These are phyloP conservation scores for Phytopythium kandeliae DNA, from an alignment of 352 stramenopile genomes.

Conservation along the genomic window DNA sequence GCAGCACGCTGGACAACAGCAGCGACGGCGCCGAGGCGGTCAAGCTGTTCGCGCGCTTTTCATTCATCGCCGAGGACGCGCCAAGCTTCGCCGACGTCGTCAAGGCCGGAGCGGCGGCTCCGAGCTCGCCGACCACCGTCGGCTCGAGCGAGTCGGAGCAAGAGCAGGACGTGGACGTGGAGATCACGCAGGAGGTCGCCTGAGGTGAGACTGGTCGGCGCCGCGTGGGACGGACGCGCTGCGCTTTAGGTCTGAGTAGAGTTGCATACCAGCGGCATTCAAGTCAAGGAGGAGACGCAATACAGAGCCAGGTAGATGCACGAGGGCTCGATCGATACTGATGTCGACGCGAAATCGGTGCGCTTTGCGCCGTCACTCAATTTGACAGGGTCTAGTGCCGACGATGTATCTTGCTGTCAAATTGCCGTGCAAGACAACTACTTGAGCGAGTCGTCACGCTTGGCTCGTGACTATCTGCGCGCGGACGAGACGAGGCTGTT, in stretches of 20 bases:
- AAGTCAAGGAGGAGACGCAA: not conserved
- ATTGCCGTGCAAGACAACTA: too few relatives aligned
- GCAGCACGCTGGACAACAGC: slow-evolving; percentile 34
- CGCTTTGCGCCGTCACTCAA: too few relatives aligned
- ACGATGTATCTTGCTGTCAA: too few relatives aligned
- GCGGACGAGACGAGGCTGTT: too few relatives aligned
- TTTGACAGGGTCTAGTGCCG: too few relatives aligned
- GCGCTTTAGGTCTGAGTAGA: not conserved
- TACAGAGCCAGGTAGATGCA: not conserved
- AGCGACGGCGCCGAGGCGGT: slow-evolving; percentile 25
- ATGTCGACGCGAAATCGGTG: too few relatives aligned
- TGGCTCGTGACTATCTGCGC: not conserved
- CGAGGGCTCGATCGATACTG: too few relatives aligned
- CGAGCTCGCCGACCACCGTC: not conserved
- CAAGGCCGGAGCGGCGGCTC: not conserved
- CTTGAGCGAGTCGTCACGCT: not conserved
- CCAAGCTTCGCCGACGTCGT: slow-evolving; percentile 53
- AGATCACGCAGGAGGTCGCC: not conserved
- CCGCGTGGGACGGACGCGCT: not conserved
- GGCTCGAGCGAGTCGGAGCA: slow-evolving; percentile 1
- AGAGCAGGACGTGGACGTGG: not conserved
- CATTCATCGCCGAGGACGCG: slow-evolving; percentile 59
- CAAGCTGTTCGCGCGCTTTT: slow-evolving; percentile 72
- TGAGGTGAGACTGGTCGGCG: not conserved
- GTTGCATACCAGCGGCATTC: not conserved